These are phyloP conservation scores for Melampsora larici-populina DNA, from an alignment of 1,284 basidiomycete species.

Conservation along the genomic window DNA sequence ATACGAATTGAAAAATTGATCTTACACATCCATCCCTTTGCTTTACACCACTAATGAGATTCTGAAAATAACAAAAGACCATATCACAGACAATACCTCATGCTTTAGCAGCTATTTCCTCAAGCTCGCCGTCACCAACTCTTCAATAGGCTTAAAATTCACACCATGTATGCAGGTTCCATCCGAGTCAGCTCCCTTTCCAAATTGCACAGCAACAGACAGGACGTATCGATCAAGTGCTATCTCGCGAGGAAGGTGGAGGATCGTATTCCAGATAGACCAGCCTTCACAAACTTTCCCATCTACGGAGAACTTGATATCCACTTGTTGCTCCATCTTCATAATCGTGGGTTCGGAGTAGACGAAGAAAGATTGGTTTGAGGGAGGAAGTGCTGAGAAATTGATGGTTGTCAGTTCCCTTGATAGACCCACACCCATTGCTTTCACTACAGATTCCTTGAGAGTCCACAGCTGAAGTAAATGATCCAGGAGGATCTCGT, in stretches of 20 bases:
- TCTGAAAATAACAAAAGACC: no score
- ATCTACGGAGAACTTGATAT: not conserved
- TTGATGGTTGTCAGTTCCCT: constrained; percentile 19
- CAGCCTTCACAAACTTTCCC: not conserved
- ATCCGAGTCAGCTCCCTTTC: not conserved
- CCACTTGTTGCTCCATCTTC: not conserved
- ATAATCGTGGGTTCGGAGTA: not conserved
- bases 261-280: not conserved
- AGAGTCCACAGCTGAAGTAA: constrained; percentile 43
- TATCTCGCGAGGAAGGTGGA: not conserved
- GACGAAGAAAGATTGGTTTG: not conserved
- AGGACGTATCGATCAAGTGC: not conserved
- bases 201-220: not conserved
- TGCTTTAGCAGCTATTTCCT: no score
- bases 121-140: not conserved
- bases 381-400: not conserved
- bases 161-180: not conserved
- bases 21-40: no score
- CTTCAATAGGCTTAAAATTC: not conserved
- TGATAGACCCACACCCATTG: constrained; percentile 19
- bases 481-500: not conserved
- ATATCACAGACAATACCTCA: no score
- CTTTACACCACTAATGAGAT: no score
- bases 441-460: constrained; percentile 42
- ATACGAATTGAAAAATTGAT: no score